Evolutionary conservation across 1,139 yeast species (phyloP).

Genomic region (Petasospora rhodanensis): DNA sequence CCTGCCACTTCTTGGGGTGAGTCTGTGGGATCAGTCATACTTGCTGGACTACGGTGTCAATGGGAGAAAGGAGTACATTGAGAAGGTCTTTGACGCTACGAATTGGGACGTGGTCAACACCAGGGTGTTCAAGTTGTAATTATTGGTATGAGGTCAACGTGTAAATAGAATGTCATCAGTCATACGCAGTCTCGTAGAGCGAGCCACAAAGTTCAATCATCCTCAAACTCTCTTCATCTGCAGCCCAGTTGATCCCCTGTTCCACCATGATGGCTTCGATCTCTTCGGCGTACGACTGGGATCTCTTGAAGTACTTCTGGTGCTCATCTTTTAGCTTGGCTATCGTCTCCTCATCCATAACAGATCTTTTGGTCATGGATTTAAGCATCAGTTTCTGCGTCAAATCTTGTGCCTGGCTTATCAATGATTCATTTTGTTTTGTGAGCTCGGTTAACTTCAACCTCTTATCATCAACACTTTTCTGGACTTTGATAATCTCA

Average conservation of each 20-base stretch:
- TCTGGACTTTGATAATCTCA: constrained; percentile 10
- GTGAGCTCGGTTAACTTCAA: constrained; percentile 1
- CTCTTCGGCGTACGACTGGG: constrained; percentile 28
- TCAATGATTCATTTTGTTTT: constrained; percentile 1
- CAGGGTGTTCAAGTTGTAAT: constrained; percentile 38
- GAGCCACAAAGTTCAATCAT: constrained; percentile 29
- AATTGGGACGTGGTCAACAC: constrained; percentile 83
- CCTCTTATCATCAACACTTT: constrained; percentile 1
- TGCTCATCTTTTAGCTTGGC: constrained; percentile 3
- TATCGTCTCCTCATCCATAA: not conserved
- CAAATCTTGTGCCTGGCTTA: constrained; percentile 6
- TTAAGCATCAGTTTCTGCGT: not conserved
- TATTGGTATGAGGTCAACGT: not conserved
- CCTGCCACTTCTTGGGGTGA: constrained; percentile 74
- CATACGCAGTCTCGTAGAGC: not conserved
- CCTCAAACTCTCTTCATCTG: constrained; percentile 27
- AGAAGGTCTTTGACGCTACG: constrained; percentile 71
- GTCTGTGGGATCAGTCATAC: constrained; percentile 87
- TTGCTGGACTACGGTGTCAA: constrained; percentile 76
- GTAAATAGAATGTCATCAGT: no score
- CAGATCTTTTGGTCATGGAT: not conserved
- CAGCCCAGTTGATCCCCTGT: constrained; percentile 25
- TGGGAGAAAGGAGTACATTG: constrained; percentile 71
- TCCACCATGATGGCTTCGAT: constrained; percentile 27
- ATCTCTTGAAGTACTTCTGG: constrained; percentile 4